These are phyloP conservation scores for Pseudozyma pruni DNA, from an alignment of 1,284 basidiomycete species.

Conservation along the genomic window DNA sequence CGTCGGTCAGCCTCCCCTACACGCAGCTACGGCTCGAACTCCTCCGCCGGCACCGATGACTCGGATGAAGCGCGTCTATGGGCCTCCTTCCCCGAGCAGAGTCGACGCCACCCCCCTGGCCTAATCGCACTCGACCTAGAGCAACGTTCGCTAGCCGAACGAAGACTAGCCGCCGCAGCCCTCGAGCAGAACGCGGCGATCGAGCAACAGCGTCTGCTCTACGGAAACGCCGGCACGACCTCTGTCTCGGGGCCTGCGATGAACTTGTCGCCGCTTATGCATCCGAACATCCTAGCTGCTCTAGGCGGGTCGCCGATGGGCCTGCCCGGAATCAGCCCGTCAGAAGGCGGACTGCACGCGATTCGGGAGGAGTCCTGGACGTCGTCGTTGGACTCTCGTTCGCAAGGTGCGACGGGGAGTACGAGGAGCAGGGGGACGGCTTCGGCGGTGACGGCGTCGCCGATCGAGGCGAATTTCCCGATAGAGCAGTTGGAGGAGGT, in stretches of 20 bases:
- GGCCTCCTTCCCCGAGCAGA: slow-evolving; percentile 54
- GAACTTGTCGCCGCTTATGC: slow-evolving; percentile 20
- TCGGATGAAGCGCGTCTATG: slow-evolving; percentile 53
- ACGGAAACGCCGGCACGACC: slow-evolving; percentile 6
- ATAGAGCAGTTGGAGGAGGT: slow-evolving; percentile 30
- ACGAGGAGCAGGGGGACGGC: slow-evolving; percentile 21
- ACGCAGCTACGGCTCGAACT: slow-evolving; percentile 20
- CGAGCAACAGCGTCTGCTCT: slow-evolving; percentile 13
- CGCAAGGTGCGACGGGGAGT: slow-evolving; percentile 23
- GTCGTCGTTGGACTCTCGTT: slow-evolving; percentile 35
- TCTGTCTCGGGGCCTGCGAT: slow-evolving; percentile 8
- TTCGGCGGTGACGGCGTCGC: slow-evolving; percentile 21
- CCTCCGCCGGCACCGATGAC: slow-evolving; percentile 30
- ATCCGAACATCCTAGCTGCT: slow-evolving; percentile 19
- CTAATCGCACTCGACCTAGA: slow-evolving; percentile 55
- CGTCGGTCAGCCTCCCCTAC: slow-evolving; percentile 19
- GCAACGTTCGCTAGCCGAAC: slow-evolving; percentile 25
- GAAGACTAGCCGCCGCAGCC: slow-evolving; percentile 11
- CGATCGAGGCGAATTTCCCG: slow-evolving; percentile 21
- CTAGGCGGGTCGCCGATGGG: slow-evolving; percentile 10
- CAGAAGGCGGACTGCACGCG: slow-evolving; percentile 46
- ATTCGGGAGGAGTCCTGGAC: slow-evolving; percentile 56
- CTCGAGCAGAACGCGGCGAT: slow-evolving; percentile 13
- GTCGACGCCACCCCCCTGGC: slow-evolving; percentile 51
- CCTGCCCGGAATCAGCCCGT: slow-evolving; percentile 24